Evolutionary conservation across 2,329 filamentous ascomycete genomes (phyloP), one percentile per base, ranked within the genome.

Genomic region (Metarhizium robertsii): DNA sequence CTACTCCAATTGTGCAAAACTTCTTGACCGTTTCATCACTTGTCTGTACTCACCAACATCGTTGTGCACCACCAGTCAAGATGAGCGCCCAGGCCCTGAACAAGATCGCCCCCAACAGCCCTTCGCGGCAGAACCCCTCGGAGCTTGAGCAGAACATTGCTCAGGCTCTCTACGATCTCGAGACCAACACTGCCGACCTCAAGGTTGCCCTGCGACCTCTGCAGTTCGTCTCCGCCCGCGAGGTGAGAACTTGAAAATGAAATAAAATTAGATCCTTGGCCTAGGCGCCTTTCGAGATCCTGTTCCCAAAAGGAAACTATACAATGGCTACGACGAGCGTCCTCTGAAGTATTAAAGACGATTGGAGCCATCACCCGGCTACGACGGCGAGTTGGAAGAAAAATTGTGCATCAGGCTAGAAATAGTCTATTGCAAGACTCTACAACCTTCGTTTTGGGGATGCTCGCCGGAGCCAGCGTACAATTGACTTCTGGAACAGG

Each of bases 141-240:
- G 94, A 99, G 87, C 87, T 97, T 69, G 94, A 99, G 90, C 86
- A 84, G 78, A 90, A 81, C 84, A 95, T 99, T 76, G 94, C 94
- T 75, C 88, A 87, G 79, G 94, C 94, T 80, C 90, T 99, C 66
- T 95, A 88, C 83, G 94, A 99, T 74, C 90, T 99, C 79, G 94
- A 99, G 90, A 92, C 86, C 82, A 96, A 96, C 87, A 96, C 94
- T 73, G 83, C 91, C 76, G 94, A 99, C 80, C 89, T 99, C 80
- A 95, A 92, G 88, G 85, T 84, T 72, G 88, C 91, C 69, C 88
- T 99, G 74, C 88, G 94, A 74, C 94, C 94, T 77, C 87, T 99
- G 79, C 94, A 99, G 85, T 92, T 99, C 79, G 90, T 95, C 76
- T 95, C 90, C 80, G 94, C 94, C 75, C 90, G 92, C 79, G 94